Base-by-base conservation (phyloP, 495 filamentous ascomycete genomes). In the Pyrenula aspistea region DNA sequence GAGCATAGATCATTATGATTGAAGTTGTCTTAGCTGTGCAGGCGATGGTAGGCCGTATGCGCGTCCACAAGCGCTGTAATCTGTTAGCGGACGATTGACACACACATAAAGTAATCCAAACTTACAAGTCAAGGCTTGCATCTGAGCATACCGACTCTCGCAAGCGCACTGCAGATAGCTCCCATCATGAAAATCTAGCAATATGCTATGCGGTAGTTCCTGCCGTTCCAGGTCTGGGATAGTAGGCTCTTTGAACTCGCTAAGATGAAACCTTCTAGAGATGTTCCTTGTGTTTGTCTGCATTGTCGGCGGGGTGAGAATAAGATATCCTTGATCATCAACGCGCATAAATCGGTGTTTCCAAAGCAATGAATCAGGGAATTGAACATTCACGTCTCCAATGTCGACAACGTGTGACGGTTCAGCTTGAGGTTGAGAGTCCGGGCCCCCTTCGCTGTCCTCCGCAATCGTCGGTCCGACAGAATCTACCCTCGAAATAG, bases 321-420 rank as follows among this genome's bases (percentile, higher is more conserved):
- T 81, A 49, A 96, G 67, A 62, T 84, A 85, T 10, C 91, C 91
- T 51, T 84, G 75, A 57, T 77, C 78, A 65, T 94, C 87, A 51
- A 96, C 76, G 53, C 83, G 79, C 71, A 95, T 83, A 62, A 82
- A 84, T 53, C 91, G 82, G 53, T 89, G 85, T 70, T 95, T 95
- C 91, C 91, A 96, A 10, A 96, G 75, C 22, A 96, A 77, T 50
- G 85, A 91, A 66, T 94, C 91, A 1, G 91, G 91, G 63, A 96
- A 95, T 63, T 96, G 91, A 2, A 95, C 83, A 60, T 96, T 95
- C 53, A 95, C 83, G 63, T 95, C 90, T 47, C 91, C 91, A 66
- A 94, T 78, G 54, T 84, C 80, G 24, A 86, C 71, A 21, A 81
- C 78, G 31, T 69, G 66, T 62, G 67, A 61, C 36, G 19, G 57